These are phyloP conservation scores for Circinella umbellata DNA, from an alignment of 371 early-diverging fungal genomes.

Conservation along the genomic window DNA sequence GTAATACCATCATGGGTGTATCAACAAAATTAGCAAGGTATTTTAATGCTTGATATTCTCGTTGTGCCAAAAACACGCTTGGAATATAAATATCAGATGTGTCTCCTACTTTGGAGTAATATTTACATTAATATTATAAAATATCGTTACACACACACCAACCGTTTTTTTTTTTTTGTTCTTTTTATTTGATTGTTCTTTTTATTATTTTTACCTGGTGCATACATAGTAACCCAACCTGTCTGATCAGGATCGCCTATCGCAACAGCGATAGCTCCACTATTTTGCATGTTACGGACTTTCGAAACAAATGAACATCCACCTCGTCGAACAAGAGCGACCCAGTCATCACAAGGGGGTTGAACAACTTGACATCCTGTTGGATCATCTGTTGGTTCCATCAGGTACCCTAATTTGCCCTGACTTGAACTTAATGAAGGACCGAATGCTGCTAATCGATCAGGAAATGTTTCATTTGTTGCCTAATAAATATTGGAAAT, in stretches of 20 bases:
- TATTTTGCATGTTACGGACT: conserved; percentile 85
- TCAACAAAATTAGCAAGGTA: conserved; percentile 46
- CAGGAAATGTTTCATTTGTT: conserved; percentile 59
- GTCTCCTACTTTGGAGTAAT: conserved; percentile 52
- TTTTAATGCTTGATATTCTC: conserved; percentile 61
- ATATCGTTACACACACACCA: background rate
- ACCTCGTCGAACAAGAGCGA: conserved; percentile 85
- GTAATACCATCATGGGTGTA: conserved; percentile 44
- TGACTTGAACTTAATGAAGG: conserved; percentile 58
- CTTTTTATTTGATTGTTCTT: background rate
- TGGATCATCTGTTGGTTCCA: conserved; percentile 38
- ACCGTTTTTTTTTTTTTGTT: background rate
- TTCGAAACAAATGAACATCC: conserved; percentile 87
- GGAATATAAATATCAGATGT: conserved; percentile 80
- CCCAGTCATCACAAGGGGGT: conserved; percentile 62
- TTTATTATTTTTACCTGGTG: conserved; percentile 54
- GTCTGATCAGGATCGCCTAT: conserved; percentile 82
- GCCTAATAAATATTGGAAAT: conserved; percentile 32
- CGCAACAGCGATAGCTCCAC: conserved; percentile 85
- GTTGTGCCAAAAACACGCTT: conserved; percentile 74
- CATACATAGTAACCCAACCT: conserved; percentile 87
- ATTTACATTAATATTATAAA: background rate
- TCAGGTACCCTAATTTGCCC: conserved; percentile 56
- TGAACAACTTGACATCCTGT: conserved; percentile 45
- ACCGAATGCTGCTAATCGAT: conserved; percentile 68